These are phyloP conservation scores for Candida schatavii DNA, from an alignment of 805 yeast genomes.

Conservation along the genomic window DNA sequence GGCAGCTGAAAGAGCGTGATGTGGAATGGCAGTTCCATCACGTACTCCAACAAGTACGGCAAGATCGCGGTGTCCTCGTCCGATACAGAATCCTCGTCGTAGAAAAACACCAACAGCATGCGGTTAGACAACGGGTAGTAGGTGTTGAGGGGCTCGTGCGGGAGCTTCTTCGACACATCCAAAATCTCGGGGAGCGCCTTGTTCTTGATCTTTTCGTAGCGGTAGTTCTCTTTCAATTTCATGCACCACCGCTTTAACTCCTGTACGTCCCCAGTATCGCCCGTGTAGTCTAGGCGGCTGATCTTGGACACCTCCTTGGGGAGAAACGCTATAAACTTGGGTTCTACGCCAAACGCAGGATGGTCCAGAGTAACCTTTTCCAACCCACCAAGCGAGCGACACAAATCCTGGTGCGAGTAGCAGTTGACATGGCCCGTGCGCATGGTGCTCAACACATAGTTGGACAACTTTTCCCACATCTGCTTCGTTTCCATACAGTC, in stretches of 20 bases:
- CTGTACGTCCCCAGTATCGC: constrained; percentile 28
- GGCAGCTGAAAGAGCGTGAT: constrained; percentile 51
- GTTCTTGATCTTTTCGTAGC: constrained; percentile 32
- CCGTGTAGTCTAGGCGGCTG: constrained; percentile 46
- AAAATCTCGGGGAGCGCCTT: constrained; percentile 28
- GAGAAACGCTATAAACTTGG: constrained; percentile 50
- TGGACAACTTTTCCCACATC: constrained; percentile 57
- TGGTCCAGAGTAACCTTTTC: constrained; percentile 20
- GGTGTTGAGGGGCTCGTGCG: constrained; percentile 27
- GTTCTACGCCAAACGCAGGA: constrained; percentile 17
- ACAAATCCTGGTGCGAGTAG: constrained; percentile 45
- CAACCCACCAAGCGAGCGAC: constrained; percentile 52
- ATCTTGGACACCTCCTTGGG: constrained; percentile 49
- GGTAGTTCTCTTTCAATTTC: constrained; percentile 46
- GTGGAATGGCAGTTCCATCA: constrained; percentile 56
- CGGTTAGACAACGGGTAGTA: constrained; percentile 39
- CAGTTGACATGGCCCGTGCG: constrained; percentile 62
- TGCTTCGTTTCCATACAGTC: constrained; percentile 51
- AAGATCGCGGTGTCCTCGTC: constrained; percentile 64
- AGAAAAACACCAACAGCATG: constrained; percentile 53
- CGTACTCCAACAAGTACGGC: constrained; percentile 57
- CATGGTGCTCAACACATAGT: constrained; percentile 38
- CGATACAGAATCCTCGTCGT: constrained; percentile 47
- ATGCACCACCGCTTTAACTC: constrained; percentile 42
- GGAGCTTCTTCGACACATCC: constrained; percentile 27